Evolutionary conservation across 495 filamentous ascomycete genomes (phyloP).

Genomic region (Tetracladium setigerum): DNA sequence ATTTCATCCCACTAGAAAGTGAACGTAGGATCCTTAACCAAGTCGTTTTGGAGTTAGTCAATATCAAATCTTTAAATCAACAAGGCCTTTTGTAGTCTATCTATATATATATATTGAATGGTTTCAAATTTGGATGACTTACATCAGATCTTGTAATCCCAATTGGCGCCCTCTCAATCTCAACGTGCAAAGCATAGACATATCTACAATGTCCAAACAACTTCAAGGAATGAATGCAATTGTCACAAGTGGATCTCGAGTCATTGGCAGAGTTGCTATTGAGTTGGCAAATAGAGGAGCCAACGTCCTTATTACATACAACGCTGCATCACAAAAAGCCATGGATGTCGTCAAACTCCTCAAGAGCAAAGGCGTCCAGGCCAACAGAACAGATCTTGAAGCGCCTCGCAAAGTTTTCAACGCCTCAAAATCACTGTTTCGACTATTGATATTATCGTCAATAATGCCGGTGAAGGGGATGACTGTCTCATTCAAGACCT

Average conservation of each 20-base stretch:
- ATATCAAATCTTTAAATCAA: no score
- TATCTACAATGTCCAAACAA: no score
- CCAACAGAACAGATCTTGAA: neutral
- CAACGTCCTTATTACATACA: constrained; percentile 37
- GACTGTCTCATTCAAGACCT: neutral
- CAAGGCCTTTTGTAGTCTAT: no score
- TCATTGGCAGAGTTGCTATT: constrained; percentile 54
- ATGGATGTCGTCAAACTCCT: neutral
- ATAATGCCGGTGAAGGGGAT: constrained; percentile 3
- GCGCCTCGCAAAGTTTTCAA: neutral
- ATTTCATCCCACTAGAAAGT: no score
- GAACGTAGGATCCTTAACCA: no score
- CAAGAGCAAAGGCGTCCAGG: neutral
- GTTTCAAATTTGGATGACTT: no score
- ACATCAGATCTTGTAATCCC: no score
- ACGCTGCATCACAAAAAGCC: neutral
- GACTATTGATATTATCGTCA: constrained; percentile 1
- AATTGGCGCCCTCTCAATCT: no score
- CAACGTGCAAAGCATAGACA: no score
- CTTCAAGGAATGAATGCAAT: no score
- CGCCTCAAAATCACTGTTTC: neutral
- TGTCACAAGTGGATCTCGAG: constrained; percentile 57
- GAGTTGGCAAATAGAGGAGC: constrained; percentile 48
- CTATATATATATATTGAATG: no score
- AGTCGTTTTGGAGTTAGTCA: no score